Base-by-base conservation (phyloP, 306 rosid species). In the Pyrus pyrifolia region DNA sequence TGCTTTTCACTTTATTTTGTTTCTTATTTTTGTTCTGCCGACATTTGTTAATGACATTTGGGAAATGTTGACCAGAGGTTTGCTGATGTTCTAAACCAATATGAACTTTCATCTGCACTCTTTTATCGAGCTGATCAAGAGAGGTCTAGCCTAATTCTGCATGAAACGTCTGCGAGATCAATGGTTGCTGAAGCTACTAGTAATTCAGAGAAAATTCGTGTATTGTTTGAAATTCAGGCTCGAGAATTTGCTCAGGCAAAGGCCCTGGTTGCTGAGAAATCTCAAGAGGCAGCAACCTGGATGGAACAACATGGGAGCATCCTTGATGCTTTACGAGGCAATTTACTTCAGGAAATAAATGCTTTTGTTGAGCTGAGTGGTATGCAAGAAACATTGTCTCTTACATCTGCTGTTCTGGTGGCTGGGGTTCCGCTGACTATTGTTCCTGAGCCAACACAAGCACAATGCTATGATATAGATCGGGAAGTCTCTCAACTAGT, bases 381-480 rank as follows among this genome's bases (percentile, higher is more conserved):
- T 68, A 79, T 85, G 87, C 87, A 80, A 82, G 90, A 86, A 70
- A 91, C 84, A 74, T 81, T 91, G 77, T 93, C 98, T 79, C 97
- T 93, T 78, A 90, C 88, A 35, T 87, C 98, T 70, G 97, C 98
- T 3, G 98, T 93, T 81, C 78, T 49, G 62, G 85, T 82, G 75
- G 96, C 98, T 38, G 98, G 98, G 27, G 93, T 93, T 83, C 98
- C 98, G 70, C 81, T 93, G 74, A 91, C 97, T 72, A 86, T 93
- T 80, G 98, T 93, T 87, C 98, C 98, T n/a, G 98, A 93, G 85
- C 98, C 98, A 73, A 93, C 98, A 58, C 98, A 91, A 82, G 96
- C 78, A 77, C 98, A 93, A 72, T 93, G 96, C 85, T 87, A 82
- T 68, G 98, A 93, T 86, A 93, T 93, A 74, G 98, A 93, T 79